A percentile compares a stretch with the other conserved stretches of the same genome.
phyloP scores from a whole-genome alignment of 306 rosid species.

The Quercus parvula region DNA sequence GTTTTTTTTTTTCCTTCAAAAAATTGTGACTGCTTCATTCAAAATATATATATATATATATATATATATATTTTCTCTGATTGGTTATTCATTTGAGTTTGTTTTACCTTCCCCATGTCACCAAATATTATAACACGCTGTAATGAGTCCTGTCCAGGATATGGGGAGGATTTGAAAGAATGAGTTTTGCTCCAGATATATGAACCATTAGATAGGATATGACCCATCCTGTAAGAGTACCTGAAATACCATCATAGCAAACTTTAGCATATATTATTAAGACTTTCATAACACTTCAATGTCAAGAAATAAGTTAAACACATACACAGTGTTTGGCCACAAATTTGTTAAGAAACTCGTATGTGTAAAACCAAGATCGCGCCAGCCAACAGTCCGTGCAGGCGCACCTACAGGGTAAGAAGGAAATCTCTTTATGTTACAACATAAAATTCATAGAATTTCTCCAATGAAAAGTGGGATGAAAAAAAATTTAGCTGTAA shows the following conservation, averaged over 20 bases:
- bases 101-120: slow-evolving; percentile 84
- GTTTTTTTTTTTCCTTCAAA: slow-evolving; percentile 7
- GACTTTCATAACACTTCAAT: background rate
- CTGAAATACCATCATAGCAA: slow-evolving; percentile 29
- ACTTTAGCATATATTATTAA: background rate
- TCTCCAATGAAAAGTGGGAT: no score
- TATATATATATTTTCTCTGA: background rate
- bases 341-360: slow-evolving; percentile 70
- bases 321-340: slow-evolving; percentile 77
- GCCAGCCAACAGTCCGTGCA: slow-evolving; percentile 88
- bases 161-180: slow-evolving; percentile 85
- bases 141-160: slow-evolving; percentile 78
- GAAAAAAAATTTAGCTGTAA: no score
- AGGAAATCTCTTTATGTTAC: slow-evolving; percentile 7
- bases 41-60: background rate
- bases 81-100: background rate
- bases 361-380: slow-evolving; percentile 89
- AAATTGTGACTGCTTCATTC: background rate
- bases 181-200: slow-evolving; percentile 55
- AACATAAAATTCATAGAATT: background rate
- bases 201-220: slow-evolving; percentile 37
- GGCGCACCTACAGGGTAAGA: slow-evolving; percentile 59
- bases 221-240: slow-evolving; percentile 64
- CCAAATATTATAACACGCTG: slow-evolving; percentile 85
- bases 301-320: background rate